Evolutionary conservation across 306 rosid species (phyloP).

Genomic region (Citrullus mucosospermus): DNA sequence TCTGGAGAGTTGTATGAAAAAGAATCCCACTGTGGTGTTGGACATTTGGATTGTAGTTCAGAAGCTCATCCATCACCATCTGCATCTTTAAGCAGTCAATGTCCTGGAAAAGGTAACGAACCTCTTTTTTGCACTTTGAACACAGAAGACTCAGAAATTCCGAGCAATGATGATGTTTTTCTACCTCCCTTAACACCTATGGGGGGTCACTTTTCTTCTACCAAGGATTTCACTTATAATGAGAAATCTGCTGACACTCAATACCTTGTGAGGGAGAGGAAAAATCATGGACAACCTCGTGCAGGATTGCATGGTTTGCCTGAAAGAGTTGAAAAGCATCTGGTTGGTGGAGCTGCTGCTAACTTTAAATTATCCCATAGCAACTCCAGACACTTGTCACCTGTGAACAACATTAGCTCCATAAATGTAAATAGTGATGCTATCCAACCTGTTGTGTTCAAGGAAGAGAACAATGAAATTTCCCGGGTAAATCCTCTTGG

Average conservation of each 20-base stretch:
- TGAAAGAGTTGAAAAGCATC: constrained; percentile 18
- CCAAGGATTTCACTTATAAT: constrained; percentile 22
- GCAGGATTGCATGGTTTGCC: constrained; percentile 25
- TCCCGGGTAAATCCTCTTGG: constrained; percentile 19
- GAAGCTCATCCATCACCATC: constrained; percentile 34
- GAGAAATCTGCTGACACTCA: constrained; percentile 26
- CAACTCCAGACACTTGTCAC: constrained; percentile 19
- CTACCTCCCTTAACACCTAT: constrained; percentile 32
- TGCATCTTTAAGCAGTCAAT: constrained; percentile 27
- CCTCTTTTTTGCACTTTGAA: constrained; percentile 41
- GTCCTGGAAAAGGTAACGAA: constrained; percentile 38
- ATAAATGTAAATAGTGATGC: constrained; percentile 21
- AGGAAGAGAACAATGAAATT: constrained; percentile 28
- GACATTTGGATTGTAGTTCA: constrained; percentile 19
- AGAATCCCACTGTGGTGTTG: constrained; percentile 21
- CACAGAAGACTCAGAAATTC: constrained; percentile 69
- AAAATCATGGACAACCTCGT: constrained; percentile 25
- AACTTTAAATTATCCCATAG: constrained; percentile 26
- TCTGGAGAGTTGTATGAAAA: constrained; percentile 29
- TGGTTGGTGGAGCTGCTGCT: constrained; percentile 24
- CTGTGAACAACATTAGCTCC: constrained; percentile 23
- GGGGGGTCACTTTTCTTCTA: constrained; percentile 24
- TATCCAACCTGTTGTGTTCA: constrained; percentile 17
- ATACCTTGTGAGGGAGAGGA: constrained; percentile 28
- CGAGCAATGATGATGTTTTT: constrained; percentile 68